Evolutionary conservation across 2,329 filamentous ascomycete genomes (phyloP).

Genomic region (Fusarium sp.): DNA sequence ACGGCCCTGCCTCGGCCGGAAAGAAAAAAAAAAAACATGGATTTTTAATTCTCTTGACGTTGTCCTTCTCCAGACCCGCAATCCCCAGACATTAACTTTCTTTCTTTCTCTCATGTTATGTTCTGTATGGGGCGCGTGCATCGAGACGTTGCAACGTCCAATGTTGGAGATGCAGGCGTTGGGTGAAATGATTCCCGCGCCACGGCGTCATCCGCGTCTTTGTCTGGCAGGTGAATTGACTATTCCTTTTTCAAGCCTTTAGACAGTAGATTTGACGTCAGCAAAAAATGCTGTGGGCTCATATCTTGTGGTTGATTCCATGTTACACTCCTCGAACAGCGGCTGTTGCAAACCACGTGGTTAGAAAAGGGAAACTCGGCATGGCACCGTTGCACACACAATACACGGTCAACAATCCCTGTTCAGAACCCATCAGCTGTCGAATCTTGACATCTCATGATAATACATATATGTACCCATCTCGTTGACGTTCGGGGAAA

Average conservation of each 20-base stretch:
- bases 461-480: neutral
- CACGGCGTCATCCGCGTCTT: conserved; percentile 19
- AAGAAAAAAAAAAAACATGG: conserved; percentile 20
- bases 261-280: conserved; percentile 17
- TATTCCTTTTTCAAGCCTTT: neutral
- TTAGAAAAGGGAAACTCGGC: neutral
- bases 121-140: no score
- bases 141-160: no score
- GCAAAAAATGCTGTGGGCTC: neutral
- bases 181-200: conserved; percentile 14
- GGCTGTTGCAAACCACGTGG: neutral
- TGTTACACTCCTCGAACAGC: neutral
- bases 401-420: neutral
- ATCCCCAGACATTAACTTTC: conserved; percentile 10
- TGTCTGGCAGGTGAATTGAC: neutral
- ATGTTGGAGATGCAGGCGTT: neutral
- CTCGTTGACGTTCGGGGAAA: conserved; percentile 8
- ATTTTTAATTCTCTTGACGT: neutral
- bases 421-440: neutral
- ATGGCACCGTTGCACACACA: neutral
- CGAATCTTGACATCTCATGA: neutral
- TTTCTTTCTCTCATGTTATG: no score
- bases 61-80: conserved; percentile 9
- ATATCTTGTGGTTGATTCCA: neutral
- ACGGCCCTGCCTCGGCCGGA: conserved; percentile 36